Evolutionary conservation across 148 eudicot species (phyloP).

Genomic region (Camellia japonica): DNA sequence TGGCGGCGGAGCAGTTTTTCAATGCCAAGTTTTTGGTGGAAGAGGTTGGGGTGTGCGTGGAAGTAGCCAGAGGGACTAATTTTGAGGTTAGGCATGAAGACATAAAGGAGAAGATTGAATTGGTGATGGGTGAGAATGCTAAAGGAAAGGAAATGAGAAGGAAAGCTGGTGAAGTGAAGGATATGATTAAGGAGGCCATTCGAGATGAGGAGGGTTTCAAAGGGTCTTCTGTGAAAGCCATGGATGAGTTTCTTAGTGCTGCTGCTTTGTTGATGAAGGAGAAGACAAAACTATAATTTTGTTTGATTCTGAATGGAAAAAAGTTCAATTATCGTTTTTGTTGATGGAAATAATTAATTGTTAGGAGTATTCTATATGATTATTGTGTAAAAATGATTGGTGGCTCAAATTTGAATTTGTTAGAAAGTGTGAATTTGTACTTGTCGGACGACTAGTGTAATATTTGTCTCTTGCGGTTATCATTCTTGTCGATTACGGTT

Average conservation of each 20-base stretch:
- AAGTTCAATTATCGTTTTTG: background rate
- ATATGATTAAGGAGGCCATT: constrained; percentile 31
- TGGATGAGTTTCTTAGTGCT: constrained; percentile 42
- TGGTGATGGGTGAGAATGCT: constrained; percentile 43
- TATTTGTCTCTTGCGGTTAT: too few species aligned
- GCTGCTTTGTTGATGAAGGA: constrained; percentile 29
- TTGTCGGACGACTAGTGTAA: too few species aligned
- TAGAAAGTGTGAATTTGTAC: too few species aligned
- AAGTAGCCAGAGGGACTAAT: constrained; percentile 48
- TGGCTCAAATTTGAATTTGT: too few species aligned
- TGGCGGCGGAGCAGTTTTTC: constrained; percentile 60
- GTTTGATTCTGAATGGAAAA: background rate
- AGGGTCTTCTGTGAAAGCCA: constrained; percentile 50
- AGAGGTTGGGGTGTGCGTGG: constrained; percentile 49
- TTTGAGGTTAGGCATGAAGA: constrained; percentile 35
- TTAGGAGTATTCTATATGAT: too few species aligned
- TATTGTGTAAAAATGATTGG: too few species aligned
- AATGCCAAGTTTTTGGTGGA: constrained; percentile 50
- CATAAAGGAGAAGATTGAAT: constrained; percentile 37
- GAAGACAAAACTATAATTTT: background rate
- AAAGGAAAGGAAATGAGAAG: constrained; percentile 34
- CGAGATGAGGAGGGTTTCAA: constrained; percentile 28
- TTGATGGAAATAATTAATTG: too few species aligned
- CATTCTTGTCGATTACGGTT: too few species aligned
- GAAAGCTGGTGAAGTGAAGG: constrained; percentile 32